A percentile compares a stretch with the other conserved stretches of the same genome.
Conservation (phyloP, 1,284 basidiomycete genomes). For the Mycosarcoma maydis region DNA sequence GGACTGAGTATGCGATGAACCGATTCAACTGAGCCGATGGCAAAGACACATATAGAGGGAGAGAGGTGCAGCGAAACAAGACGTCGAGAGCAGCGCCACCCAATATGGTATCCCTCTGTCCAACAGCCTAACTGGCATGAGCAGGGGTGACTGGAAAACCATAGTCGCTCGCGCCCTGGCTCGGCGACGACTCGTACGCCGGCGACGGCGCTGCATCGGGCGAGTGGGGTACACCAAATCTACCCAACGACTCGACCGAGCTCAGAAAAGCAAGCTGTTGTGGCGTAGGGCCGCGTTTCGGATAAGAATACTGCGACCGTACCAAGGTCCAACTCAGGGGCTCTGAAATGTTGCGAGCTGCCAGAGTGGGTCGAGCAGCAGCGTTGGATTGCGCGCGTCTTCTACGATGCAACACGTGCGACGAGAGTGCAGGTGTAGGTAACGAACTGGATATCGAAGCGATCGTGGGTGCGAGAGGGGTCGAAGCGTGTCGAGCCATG, state of each 20-base stretch:
- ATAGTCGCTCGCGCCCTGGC: conserved; percentile 12
- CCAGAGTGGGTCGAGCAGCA: background rate
- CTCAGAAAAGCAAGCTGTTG: conserved; percentile 43
- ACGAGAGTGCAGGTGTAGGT: background rate
- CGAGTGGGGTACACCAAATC: conserved; percentile 30
- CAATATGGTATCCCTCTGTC: too few relatives aligned
- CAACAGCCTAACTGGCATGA: too few relatives aligned
- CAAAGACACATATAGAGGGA: too few relatives aligned
- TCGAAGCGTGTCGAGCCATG: conserved; percentile 24
- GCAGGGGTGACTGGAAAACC: conserved; percentile 16
- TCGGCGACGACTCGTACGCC: conserved; percentile 13
- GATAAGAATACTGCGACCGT: conserved; percentile 37
- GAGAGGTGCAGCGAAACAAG: background rate
- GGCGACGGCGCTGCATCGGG: conserved; percentile 9
- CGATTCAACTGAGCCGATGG: too few relatives aligned
- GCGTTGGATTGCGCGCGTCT: conserved; percentile 15
- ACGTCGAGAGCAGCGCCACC: too few relatives aligned
- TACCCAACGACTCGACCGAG: conserved; percentile 43
- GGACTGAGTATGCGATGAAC: too few relatives aligned
- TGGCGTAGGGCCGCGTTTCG: conserved; percentile 31
- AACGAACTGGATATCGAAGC: background rate
- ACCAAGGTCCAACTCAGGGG: conserved; percentile 42
- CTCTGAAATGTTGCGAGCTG: conserved; percentile 28
- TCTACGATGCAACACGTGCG: conserved; percentile 3
- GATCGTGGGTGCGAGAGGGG: conserved; percentile 16